Base-by-base conservation (phyloP, 2,329 filamentous ascomycete genomes). In the Aspergillus hiratsukae region DNA sequence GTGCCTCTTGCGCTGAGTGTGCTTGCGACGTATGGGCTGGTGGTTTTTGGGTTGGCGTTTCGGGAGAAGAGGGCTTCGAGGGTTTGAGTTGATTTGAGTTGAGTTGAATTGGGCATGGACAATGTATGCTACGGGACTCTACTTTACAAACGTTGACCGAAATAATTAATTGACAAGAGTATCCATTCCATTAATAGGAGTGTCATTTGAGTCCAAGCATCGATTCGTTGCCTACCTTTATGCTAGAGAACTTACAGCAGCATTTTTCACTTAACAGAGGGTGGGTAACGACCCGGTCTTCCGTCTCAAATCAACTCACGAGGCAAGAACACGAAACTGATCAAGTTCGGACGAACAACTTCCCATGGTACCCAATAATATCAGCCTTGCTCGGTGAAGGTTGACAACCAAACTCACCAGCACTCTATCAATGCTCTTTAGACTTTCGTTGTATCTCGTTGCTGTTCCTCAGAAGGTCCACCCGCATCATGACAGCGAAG, bases 1-100 rank as follows among this genome's bases (percentile, higher is more conserved):
- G 83, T 99, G 52, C 93, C 94, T 0, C 81, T 89, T 55, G 84
- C 87, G 10, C 77, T 99, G 69, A 93, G 90, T 69, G 69, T 91
- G 49, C 70, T 97, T 68, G 91, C 93, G 14, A 78, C 86, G 9
- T 90, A 90, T 72, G 93, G 93, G 17, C 70, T 96, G 64, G 81
- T 85, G 68, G 87, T 88, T 25, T 97, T 94, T 77, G 92, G 91
- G 58, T 82, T 81, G 68, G 90, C 88, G 41, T 88, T 77, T 60
- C 67, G 72, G 59, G 67, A 64, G 52, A 73, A 71, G 66, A 69
- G 63, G 57, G 64, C 60, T 61, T 45, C n/a, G 40, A 19, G 25
- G 35, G 7, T 53, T 43, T 51, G 9, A 31, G 3, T 19, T 35
- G 4, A 14, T 46, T 50, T 37, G 19, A 43, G 37, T 23, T 23